Evolutionary conservation across 2,329 filamentous ascomycete species (phyloP).

Genomic region (Neofusicoccum sp.): DNA sequence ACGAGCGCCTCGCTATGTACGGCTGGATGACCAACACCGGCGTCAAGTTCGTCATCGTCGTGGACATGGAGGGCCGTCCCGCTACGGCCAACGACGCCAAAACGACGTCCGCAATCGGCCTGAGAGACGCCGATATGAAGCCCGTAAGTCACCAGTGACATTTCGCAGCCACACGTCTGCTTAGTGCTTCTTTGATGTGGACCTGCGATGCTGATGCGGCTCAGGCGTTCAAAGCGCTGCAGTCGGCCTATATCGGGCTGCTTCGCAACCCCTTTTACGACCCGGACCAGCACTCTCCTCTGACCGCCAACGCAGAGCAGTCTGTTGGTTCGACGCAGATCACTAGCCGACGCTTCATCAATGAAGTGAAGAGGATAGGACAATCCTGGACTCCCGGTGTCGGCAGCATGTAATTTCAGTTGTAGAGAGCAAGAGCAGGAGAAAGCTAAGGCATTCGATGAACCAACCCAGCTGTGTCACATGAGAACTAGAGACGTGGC

Average conservation of each 20-base stretch:
- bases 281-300: slow-evolving; percentile 78
- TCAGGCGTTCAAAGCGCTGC: slow-evolving; percentile 84
- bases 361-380: slow-evolving; percentile 83
- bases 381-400: slow-evolving; percentile 80
- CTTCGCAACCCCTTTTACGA: slow-evolving; percentile 95
- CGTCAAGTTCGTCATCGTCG: slow-evolving; percentile 84
- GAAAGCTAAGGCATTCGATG: no score
- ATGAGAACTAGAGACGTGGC: not conserved
- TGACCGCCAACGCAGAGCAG: slow-evolving; percentile 48
- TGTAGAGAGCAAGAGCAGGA: not conserved
- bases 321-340: slow-evolving; percentile 65
- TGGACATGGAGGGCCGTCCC: slow-evolving; percentile 82
- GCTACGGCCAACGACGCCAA: slow-evolving; percentile 39
- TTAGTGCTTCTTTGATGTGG: not conserved
- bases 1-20: slow-evolving; percentile 91
- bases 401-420: slow-evolving; percentile 53
- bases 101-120: slow-evolving; percentile 58
- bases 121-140: slow-evolving; percentile 86
- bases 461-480: no score
- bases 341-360: slow-evolving; percentile 76
- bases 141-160: slow-evolving; percentile 56
- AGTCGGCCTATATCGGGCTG: slow-evolving; percentile 86
- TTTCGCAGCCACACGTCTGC: not conserved
- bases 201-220: not conserved
- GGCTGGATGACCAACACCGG: slow-evolving; percentile 97